Base-by-base conservation (phyloP, 2,329 filamentous ascomycete genomes). In the Ascocoryne sarcoides region DNA sequence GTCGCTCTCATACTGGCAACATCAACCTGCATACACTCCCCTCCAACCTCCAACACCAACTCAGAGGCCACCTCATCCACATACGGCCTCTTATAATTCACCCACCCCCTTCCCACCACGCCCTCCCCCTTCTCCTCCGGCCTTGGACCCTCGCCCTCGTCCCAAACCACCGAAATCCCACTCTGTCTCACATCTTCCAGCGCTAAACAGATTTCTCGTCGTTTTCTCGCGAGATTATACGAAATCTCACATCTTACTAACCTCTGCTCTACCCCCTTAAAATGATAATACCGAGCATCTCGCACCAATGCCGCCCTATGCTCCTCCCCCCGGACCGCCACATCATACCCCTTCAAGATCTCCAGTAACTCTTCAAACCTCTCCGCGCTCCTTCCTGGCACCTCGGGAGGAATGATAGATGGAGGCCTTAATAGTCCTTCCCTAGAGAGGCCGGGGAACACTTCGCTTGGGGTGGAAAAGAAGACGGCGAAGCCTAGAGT, bases 281-380 rank as follows among this genome's bases (percentile, higher is more conserved):
- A 80, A 60, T 95, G 87, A 61, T 90, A 95, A 61, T 95, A 96
- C 38, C 85, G 79, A 47, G 86, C 92, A 61, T 96, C 90, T 30
- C 84, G 74, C 1, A 96, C 67, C 3, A 96, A 71, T 43, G 84
- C 76, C 16, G 76, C 70, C 14, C 90, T 79, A 56, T 96, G 90
- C 2, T 73, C 69, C 48, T 89, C 84, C 59, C 80, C 73, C 39
- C 79, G 73, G 44, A 95, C 85, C 16, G 81, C 70, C 1, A 95
- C 63, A 0, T 84, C 81, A 60, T 95, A 95, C 3, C 90, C 90
- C 38, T 85, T 77, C 4, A 95, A 69, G 29, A 95, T 65, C 51
- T 86, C 83, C 10, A 95, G 65, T 4, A 96, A 66, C 56, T 96
- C 85, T 32, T 77, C 73, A 52, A 96, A 96, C 3, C 79, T 81